Evolutionary conservation across 139 green algal species (phyloP).

Genomic region (Volvox reticuliferus): DNA sequence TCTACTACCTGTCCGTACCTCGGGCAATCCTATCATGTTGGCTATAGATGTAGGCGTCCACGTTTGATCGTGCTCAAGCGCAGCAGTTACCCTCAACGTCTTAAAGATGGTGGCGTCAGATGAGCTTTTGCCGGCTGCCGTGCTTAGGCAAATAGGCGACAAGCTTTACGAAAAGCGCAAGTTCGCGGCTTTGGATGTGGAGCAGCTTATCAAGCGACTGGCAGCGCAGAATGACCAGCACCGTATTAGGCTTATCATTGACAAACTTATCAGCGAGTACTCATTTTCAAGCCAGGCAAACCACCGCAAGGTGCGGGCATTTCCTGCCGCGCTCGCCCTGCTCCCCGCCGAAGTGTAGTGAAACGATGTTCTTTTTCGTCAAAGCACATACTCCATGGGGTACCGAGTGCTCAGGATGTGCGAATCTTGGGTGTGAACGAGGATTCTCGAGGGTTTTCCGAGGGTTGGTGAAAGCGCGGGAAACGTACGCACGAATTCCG

Average conservation of each 20-base stretch:
- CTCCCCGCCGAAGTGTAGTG: no score
- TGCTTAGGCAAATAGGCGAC: constrained; percentile 74
- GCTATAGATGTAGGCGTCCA: no score
- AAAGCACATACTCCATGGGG: no score
- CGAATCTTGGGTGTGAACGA: no score
- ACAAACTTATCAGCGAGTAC: constrained; percentile 84
- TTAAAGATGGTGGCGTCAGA: constrained; percentile 13
- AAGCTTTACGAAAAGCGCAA: constrained; percentile 97
- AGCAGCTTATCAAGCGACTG: constrained; percentile 77
- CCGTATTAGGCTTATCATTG: constrained; percentile 73
- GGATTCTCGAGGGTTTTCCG: background rate
- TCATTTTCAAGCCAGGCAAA: constrained; percentile 84
- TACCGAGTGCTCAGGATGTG: no score
- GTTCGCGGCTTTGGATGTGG: constrained; percentile 71
- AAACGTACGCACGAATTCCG: no score
- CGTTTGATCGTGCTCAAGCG: no score
- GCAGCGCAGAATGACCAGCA: constrained; percentile 62
- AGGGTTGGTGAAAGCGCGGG: background rate
- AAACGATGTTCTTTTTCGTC: no score
- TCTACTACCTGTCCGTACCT: no score
- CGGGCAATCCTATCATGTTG: no score
- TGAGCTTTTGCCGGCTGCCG: constrained; percentile 66
- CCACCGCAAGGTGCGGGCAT: constrained; percentile 80
- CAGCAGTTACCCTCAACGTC: background rate
- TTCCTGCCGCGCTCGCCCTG: background rate